Conservation (phyloP, 306 rosid genomes). For the Casuarina glauca region DNA sequence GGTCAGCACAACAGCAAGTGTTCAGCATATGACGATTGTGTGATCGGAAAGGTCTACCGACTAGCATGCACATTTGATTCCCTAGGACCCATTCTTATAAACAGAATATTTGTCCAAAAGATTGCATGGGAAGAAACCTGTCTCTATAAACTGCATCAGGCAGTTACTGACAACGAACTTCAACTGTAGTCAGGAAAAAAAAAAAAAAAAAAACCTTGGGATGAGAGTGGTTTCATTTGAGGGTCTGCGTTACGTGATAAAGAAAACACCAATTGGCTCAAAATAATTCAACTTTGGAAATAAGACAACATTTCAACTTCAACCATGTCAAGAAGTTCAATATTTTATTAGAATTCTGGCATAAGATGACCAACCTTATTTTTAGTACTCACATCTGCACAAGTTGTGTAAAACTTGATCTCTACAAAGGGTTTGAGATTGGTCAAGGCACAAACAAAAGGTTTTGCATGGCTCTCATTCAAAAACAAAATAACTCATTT, state of each 20-base stretch:
- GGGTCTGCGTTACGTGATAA: background rate
- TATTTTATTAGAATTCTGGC: background rate
- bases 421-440: too few relatives aligned
- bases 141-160: background rate
- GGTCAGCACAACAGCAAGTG: background rate
- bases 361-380: background rate
- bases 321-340: background rate
- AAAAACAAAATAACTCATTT: too few relatives aligned
- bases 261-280: background rate
- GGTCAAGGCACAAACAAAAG: too few relatives aligned
- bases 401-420: too few relatives aligned
- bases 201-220: too few relatives aligned
- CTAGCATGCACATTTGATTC: background rate
- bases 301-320: background rate
- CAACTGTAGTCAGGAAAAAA: background rate
- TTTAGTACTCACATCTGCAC: background rate
- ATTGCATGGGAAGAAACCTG: background rate
- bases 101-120: background rate
- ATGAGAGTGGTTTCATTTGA: background rate
- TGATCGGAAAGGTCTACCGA: background rate
- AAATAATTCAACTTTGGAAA: background rate
- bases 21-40: background rate
- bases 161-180: background rate
- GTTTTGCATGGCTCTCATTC: too few relatives aligned
- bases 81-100: background rate